Base-by-base conservation (phyloP, 805 yeast genomes). In the Candida multigemmis region DNA sequence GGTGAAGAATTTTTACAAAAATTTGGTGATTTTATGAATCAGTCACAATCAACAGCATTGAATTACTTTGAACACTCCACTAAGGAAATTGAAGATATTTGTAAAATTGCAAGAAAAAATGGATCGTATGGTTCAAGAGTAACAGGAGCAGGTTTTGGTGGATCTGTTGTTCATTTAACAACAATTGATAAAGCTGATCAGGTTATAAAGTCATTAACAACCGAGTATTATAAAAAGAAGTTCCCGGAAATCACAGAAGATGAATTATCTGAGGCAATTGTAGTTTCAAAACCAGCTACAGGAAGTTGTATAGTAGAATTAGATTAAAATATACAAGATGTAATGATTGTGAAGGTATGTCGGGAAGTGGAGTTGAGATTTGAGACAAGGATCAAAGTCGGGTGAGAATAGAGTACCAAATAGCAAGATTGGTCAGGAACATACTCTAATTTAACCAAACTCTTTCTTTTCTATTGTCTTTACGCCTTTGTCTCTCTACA, bases 71-170 rank as follows among this genome's bases (percentile, higher is more conserved):
- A 63, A 50, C 63, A 73, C 30, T 71, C 78, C 3, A 68, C 70
- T 35, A 60, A 60, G 1, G 76, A 68, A 34, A 63, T 75, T 30
- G 71, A 77, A 30, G 47, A 51, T 8, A 46, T 78, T 21, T 71
- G 79, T 41, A 29, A 42, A 6, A 65, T 78, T 27, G 84, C 82
- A 3, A 44, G 56, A 21, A 44, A 36, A 2, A 60, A 67, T 33
- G 86, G 85, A 3, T 59, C 82, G 1, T 60, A 50, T 32, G 86
- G 86, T 11, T 71, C 82, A 1, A 60, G 87, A 29, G 64, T 75
- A n/a, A 77, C 86, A 7, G 87, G 86, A 15, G 86, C 87, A 12
- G 87, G 87, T 4, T 78, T 75, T 66, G 86, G 86, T 18, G 86
- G 86, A 5, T 71, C 77, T 16, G 62, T 79, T 0, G 79, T 78